Evolutionary conservation across 1,284 basidiomycete genomes (phyloP), one percentile per base, ranked within the genome.

Genomic region (Schizopora paradoxa): DNA sequence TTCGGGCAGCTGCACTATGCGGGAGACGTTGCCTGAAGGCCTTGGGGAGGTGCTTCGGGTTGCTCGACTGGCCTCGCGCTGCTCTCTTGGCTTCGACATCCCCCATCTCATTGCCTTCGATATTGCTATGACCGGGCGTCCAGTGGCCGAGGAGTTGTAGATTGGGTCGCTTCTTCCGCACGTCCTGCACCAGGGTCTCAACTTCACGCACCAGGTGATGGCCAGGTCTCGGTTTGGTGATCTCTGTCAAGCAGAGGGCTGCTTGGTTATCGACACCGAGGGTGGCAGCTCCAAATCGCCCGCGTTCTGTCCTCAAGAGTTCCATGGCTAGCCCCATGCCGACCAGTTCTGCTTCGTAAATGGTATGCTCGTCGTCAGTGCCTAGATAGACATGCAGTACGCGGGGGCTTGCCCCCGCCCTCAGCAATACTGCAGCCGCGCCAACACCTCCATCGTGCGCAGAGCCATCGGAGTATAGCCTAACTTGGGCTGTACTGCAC

Each of bases 231-330:
- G 51, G 34, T n/a, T 43, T 13, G 7, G 26, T 27, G 6, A 32
- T 25, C 6, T 40, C 28, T 4, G 45, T 38, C 5, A 49, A 41
- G 5, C 41, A 26, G 29, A 60, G 50, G 1, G 52, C 52, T 0
- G 58, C 45, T 40, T 56, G 51, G 44, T 58, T 59, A 45, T 60
- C 57, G n/a, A 56, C 42, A 23, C 46, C 32, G n/a, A 51, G 22
- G 5, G 32, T 45, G 7, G 41, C 49, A 6, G 33, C 18, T 6
- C 44, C 13, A 42, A 10, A 5, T 42, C 18, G 10, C 3, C 5
- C 5, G 13, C 16, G 5, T n/a, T 19, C 35, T 8, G 18, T n/a
- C 16, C 18, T 37, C 8, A 19, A 16, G 8, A 54, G 27, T 11
- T 54, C 32, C 0, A 45, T 18, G 5, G 39, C 51, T 1, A 58